phyloP scores from a whole-genome alignment of 2,329 filamentous ascomycete genomes.

The Thelonectria blattea region DNA sequence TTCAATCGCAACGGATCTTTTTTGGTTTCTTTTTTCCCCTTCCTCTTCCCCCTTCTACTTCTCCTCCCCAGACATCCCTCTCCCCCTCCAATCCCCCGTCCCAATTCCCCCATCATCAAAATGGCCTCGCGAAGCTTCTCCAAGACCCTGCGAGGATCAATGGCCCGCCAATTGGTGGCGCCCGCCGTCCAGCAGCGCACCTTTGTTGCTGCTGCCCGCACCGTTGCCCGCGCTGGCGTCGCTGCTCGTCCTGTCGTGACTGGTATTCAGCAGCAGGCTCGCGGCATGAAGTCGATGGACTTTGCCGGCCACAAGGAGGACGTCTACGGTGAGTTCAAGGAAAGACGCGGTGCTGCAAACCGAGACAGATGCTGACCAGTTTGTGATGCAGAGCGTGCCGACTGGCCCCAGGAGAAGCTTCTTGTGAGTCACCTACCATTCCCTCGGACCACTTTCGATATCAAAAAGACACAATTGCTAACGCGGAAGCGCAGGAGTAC shows the following conservation, averaged over 20 bases:
- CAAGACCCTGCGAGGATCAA: constrained; percentile 67
- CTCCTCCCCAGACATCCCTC: constrained; percentile 38
- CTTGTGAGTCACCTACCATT: constrained; percentile 66
- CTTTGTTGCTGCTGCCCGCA: constrained; percentile 66
- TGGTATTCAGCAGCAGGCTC: constrained; percentile 71
- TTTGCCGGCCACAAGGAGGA: constrained; percentile 95
- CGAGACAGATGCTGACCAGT: neutral
- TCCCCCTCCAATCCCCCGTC: constrained; percentile 28
- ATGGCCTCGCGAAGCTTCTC: constrained; percentile 82
- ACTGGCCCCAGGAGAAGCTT: constrained; percentile 99
- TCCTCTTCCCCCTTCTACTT: constrained; percentile 30
- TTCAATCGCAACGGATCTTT: constrained; percentile 34
- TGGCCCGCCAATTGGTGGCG: constrained; percentile 66
- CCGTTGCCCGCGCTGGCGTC: constrained; percentile 60
- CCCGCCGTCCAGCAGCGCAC: constrained; percentile 67
- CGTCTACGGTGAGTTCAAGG: constrained; percentile 75
- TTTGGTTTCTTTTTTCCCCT: constrained; percentile 30
- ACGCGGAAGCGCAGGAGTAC: constrained; percentile 72
- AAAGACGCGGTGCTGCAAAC: too few relatives aligned
- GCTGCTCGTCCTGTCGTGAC: constrained; percentile 58
- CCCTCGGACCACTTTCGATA: neutral
- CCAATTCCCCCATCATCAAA: constrained; percentile 47
- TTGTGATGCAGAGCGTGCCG: constrained; percentile 78
- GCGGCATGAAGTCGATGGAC: constrained; percentile 98
- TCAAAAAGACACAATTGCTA: constrained; percentile 2